These are phyloP conservation scores for Penicillium turbatum DNA, from an alignment of 495 filamentous ascomycete genomes.

Conservation along the genomic window DNA sequence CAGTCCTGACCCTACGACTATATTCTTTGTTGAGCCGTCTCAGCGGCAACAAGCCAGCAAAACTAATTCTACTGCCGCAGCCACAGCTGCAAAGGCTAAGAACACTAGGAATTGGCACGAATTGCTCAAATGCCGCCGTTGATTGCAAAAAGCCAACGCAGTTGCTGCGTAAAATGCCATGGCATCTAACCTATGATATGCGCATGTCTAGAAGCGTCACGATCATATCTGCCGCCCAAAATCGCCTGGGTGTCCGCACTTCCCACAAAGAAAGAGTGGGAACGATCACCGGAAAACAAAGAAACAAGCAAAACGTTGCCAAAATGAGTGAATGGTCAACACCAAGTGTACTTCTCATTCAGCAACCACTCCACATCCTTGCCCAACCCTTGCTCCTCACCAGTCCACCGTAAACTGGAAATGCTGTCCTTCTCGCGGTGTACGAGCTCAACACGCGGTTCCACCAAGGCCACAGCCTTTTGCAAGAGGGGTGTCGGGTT, in stretches of 20 bases:
- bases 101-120: conserved; percentile 84
- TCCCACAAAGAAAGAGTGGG: conserved; percentile 1
- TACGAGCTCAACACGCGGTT: conserved; percentile 44
- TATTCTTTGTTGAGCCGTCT: conserved; percentile 34
- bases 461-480: conserved; percentile 55
- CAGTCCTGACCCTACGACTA: conserved; percentile 36
- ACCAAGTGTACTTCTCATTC: conserved; percentile 96
- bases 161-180: conserved; percentile 16
- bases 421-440: conserved; percentile 62
- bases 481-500: conserved; percentile 55
- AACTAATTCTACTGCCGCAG: conserved; percentile 26
- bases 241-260: neutral
- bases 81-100: conserved; percentile 40
- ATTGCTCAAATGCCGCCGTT: conserved; percentile 57
- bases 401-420: conserved; percentile 61
- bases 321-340: conserved; percentile 43
- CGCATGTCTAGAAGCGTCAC: conserved; percentile 20
- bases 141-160: conserved; percentile 16
- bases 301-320: conserved; percentile 4
- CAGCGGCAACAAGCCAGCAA: conserved; percentile 35
- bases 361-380: conserved; percentile 73
- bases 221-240: conserved; percentile 20
- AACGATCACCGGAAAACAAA: conserved; percentile 5
- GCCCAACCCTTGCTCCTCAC: conserved; percentile 41
- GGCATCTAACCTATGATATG: conserved; percentile 15